A percentile compares a stretch with the other conserved stretches of the same genome.
phyloP scores from a whole-genome alignment of 257 asterid genomes.

The Phtheirospermum japonicum region DNA sequence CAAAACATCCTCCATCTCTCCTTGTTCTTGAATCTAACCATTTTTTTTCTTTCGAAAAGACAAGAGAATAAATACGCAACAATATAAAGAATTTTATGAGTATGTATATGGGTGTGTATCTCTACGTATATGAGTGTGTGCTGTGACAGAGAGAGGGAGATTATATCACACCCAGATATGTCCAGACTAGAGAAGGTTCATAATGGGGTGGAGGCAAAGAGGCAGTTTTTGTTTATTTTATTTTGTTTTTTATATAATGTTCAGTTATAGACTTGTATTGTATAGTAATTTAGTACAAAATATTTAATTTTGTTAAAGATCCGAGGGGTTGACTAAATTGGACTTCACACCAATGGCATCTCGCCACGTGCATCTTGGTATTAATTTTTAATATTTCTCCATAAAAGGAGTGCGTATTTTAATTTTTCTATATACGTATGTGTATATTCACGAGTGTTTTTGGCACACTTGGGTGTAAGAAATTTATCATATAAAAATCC shows the following conservation, averaged over 20 bases:
- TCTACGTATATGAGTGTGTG: neutral
- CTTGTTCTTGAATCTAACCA: slow-evolving; percentile 30
- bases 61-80: neutral
- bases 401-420: too few relatives aligned
- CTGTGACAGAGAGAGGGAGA: slow-evolving; percentile 10
- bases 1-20: too few relatives aligned
- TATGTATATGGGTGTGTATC: too few relatives aligned
- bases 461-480: too few relatives aligned
- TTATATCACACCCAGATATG: neutral
- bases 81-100: too few relatives aligned
- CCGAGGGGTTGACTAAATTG: slow-evolving; percentile 56
- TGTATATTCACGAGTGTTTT: too few relatives aligned
- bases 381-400: too few relatives aligned
- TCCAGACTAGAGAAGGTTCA: slow-evolving; percentile 33
- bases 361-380: slow-evolving; percentile 34
- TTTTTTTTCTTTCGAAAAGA: slow-evolving; percentile 2
- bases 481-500: too few relatives aligned
- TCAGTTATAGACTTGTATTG: slow-evolving; percentile 10
- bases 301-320: slow-evolving; percentile 34
- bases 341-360: slow-evolving; percentile 23
- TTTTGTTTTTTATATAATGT: neutral
- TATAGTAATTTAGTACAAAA: neutral
- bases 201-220: slow-evolving; percentile 25
- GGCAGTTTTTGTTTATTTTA: slow-evolving; percentile 5
- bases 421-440: too few relatives aligned